phyloP scores from a whole-genome alignment of 192 early-diverging fungal genomes.

The Coemansia sp. region DNA sequence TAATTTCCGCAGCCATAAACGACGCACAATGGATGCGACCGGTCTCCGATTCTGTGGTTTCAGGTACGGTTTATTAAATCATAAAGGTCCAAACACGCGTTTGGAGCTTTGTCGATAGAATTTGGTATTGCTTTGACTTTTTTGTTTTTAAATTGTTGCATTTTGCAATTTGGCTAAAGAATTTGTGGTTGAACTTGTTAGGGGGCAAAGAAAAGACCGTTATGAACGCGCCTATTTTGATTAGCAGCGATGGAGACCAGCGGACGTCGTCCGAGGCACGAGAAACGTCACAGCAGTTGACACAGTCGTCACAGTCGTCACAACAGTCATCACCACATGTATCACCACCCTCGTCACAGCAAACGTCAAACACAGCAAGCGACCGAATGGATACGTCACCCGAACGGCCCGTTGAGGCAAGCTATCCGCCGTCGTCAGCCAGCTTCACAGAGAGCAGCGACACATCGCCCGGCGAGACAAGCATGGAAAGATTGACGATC shows the following conservation, averaged over 20 bases:
- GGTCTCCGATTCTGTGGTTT: background rate
- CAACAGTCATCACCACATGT: too few species aligned
- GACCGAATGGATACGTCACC: background rate
- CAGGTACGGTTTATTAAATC: background rate
- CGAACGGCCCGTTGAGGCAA: background rate
- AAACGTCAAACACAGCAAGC: background rate
- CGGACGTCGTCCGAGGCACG: background rate
- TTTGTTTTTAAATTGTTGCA: too few species aligned
- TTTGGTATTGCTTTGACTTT: too few species aligned
- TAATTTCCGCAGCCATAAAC: background rate
- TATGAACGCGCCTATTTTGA: background rate
- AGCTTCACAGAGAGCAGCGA: background rate
- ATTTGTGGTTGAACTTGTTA: too few species aligned
- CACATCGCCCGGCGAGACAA: background rate
- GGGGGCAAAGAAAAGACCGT: too few species aligned
- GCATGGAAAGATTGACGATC: background rate
- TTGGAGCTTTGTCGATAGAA: too few species aligned
- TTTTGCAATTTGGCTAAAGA: too few species aligned
- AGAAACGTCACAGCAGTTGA: background rate
- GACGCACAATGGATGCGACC: constrained; percentile 3
- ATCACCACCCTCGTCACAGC: too few species aligned
- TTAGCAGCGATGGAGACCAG: background rate
- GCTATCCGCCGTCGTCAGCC: background rate
- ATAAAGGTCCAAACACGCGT: too few species aligned
- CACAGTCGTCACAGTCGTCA: background rate